These are phyloP conservation scores for Pelargonium myrrhifolium DNA, from an alignment of 441 rosid genomes.

Conservation along the genomic window DNA sequence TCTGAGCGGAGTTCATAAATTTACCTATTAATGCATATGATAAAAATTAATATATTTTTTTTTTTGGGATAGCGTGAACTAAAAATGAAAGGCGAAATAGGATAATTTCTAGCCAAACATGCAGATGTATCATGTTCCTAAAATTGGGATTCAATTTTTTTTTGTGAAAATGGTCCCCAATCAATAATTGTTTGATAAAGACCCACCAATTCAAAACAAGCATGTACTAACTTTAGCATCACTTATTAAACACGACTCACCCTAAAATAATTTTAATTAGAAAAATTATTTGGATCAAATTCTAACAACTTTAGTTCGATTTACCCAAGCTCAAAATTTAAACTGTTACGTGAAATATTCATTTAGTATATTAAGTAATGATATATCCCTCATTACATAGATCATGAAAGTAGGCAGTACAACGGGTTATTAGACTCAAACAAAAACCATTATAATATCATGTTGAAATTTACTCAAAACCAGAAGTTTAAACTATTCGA, in stretches of 20 bases:
- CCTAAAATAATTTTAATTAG: background rate
- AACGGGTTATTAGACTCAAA: background rate
- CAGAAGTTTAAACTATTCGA: no score
- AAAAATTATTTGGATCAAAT: background rate
- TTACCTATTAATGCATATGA: no score
- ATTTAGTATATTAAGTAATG: no score
- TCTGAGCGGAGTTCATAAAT: no score
- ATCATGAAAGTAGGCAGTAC: no score
- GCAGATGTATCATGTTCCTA: background rate
- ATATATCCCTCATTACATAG: no score
- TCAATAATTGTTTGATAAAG: background rate
- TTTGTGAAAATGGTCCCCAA: background rate
- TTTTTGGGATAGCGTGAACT: background rate
- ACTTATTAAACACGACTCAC: background rate
- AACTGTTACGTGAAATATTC: no score
- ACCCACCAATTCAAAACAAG: background rate
- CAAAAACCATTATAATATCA: background rate
- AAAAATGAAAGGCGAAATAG: background rate
- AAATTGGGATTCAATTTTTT: background rate
- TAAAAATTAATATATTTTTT: no score
- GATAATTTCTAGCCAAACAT: background rate
- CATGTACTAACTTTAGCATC: no score
- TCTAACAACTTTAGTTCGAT: background rate
- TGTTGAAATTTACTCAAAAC: background rate
- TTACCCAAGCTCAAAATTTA: no score